phyloP scores from a whole-genome alignment of 164 flowering plant genomes.

The Berberis thunbergii region DNA sequence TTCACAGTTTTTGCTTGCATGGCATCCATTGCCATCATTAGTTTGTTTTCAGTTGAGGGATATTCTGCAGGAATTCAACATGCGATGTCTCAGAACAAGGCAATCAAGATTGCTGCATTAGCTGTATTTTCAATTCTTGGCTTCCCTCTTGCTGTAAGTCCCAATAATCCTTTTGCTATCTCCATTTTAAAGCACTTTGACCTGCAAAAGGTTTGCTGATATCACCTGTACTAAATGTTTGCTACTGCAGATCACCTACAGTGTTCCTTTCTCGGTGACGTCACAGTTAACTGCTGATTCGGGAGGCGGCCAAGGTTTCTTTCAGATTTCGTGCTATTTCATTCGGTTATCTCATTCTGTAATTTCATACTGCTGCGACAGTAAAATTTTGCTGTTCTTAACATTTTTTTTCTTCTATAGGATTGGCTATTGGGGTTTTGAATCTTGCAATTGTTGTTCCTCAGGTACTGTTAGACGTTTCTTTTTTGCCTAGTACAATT shows the following conservation, averaged over 20 bases:
- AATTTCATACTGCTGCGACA: background rate
- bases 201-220: too few relatives aligned
- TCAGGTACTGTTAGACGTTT: conserved; percentile 43
- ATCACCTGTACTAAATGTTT: too few relatives aligned
- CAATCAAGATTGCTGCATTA: conserved; percentile 55
- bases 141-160: conserved; percentile 87
- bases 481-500: background rate
- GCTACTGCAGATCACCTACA: too few relatives aligned
- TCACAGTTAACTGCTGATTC: too few relatives aligned
- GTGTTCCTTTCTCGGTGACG: too few relatives aligned
- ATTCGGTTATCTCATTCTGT: background rate
- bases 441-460: conserved; percentile 95
- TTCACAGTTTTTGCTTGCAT: conserved; percentile 86
- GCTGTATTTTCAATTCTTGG: conserved; percentile 85
- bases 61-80: conserved; percentile 54
- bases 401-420: conserved; percentile 31
- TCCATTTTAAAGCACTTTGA: too few relatives aligned
- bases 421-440: conserved; percentile 88
- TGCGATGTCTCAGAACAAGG: conserved; percentile 38
- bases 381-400: background rate
- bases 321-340: too few relatives aligned
- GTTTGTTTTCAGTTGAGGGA: conserved; percentile 48
- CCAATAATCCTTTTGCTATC: too few relatives aligned
- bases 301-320: too few relatives aligned
- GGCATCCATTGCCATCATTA: conserved; percentile 81